Base-by-base conservation (phyloP, 306 rosid species). In the Cercis canadensis region DNA sequence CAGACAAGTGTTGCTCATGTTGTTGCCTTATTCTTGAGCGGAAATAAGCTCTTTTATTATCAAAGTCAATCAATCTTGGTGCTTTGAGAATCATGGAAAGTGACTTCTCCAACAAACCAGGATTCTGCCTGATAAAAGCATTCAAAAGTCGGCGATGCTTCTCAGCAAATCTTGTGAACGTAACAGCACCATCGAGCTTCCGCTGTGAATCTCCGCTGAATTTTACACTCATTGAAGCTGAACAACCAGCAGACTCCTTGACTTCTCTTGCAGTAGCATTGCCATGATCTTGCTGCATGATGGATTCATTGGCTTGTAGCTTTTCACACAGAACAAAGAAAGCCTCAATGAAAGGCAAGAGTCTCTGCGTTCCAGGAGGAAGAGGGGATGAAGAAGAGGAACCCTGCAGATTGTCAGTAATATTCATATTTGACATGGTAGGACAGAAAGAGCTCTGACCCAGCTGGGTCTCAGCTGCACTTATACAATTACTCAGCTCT, bases 11-110 rank as follows among this genome's bases (percentile, higher is more conserved):
- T 49, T 87, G 97, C 78, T 95, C 97, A 71, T 95, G 96, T 74
- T 91, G 96, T 45, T 91, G 96, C 89, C 97, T 91, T 59, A 95
- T 95, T 81, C 92, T 95, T 77, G 99, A 92, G 58, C 97, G 96
- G 74, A 95, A 95, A 78, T 95, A 85, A 29, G 99, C 88, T 81
- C 92, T 83, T 80, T 95, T 95, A 78, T 95, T 95, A 74, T 95
- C 99, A 72, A 95, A 95, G 83, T 95, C 99, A 57, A 95, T 95
- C 73, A 95, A 61, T 85, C 97, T 87, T 10, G 99, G 97, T 51
- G 92, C 97, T 90, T 89, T 89, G 80, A 95, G 89, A 92, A 95
- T 83, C 96, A 95, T 87, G 43, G 96, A 83, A 84, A 95, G 96
- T 61, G 97, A 95, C 75, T 95, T 92, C 89, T 95, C 99, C 79